These are phyloP conservation scores for Phytophthora citrophthora DNA, from an alignment of 352 stramenopile genomes.

Conservation along the genomic window DNA sequence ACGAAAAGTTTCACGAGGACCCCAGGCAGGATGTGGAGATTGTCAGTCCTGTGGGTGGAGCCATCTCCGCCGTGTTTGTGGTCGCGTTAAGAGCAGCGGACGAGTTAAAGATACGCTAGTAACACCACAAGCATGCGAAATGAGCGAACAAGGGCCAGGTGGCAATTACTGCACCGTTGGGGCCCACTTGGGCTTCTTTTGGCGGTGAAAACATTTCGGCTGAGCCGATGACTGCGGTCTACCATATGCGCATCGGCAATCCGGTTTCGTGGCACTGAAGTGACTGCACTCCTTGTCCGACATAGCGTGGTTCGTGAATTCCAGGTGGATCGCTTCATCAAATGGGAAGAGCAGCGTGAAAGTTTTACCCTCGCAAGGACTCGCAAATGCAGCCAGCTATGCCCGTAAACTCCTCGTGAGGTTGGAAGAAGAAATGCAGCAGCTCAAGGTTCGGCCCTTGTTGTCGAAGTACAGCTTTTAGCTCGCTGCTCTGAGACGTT, in stretches of 20 bases:
- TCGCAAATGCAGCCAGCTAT: not conserved
- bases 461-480: slow-evolving; percentile 7
- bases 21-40: slow-evolving; percentile 30
- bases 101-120: slow-evolving; percentile 1
- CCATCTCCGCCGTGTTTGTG: slow-evolving; percentile 14
- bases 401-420: not conserved
- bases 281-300: slow-evolving; percentile 18
- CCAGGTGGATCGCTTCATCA: slow-evolving; percentile 9
- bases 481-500: not conserved
- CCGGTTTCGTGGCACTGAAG: not conserved
- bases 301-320: slow-evolving; percentile 13
- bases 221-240: not conserved
- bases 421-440: not conserved
- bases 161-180: slow-evolving; percentile 1
- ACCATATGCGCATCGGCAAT: not conserved
- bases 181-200: not conserved
- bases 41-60: slow-evolving; percentile 34
- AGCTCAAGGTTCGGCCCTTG: too few relatives aligned
- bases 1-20: slow-evolving; percentile 6
- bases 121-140: slow-evolving; percentile 15
- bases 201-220: not conserved
- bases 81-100: not conserved
- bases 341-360: slow-evolving; percentile 8
- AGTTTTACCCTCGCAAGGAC: slow-evolving; percentile 1
- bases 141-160: slow-evolving; percentile 7